phyloP scores from a whole-genome alignment of 31 red algal species.

The Odonthalia washingtoniensis region DNA sequence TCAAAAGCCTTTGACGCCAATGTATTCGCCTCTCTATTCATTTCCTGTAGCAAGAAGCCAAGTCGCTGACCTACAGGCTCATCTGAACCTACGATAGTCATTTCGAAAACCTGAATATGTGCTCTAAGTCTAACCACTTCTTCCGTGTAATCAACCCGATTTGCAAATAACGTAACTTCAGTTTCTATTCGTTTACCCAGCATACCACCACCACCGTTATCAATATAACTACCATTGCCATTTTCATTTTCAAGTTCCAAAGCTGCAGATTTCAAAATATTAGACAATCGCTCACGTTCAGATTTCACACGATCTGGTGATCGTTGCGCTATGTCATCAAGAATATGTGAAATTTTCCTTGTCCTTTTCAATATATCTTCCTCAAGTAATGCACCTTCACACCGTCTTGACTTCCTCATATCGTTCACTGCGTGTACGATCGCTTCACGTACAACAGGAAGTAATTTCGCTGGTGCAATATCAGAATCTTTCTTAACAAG shows the following conservation, averaged over 20 bases:
- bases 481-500: too few species aligned
- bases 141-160: constrained; percentile 77
- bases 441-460: not conserved
- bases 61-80: constrained; percentile 79
- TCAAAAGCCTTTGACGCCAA: constrained; percentile 77
- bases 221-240: too few species aligned
- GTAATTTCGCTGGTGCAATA: not conserved
- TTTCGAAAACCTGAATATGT: constrained; percentile 72
- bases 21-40: constrained; percentile 82
- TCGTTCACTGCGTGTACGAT: not conserved
- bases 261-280: constrained; percentile 35
- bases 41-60: constrained; percentile 84
- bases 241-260: constrained; percentile 16
- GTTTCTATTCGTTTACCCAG: constrained; percentile 65
- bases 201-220: too few species aligned
- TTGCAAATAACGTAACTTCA: constrained; percentile 73
- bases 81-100: too few species aligned
- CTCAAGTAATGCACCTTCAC: constrained; percentile 2
- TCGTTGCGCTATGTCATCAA: constrained; percentile 58
- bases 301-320: constrained; percentile 50
- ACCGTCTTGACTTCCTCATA: not conserved
- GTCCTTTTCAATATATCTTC: constrained; percentile 50
- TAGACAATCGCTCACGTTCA: constrained; percentile 38
- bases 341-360: constrained; percentile 45
- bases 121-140: constrained; percentile 77